Evolutionary conservation across 2,329 filamentous ascomycete species (phyloP), one percentile per base, ranked within the genome.

Genomic region (Cladorrhinum sp.): DNA sequence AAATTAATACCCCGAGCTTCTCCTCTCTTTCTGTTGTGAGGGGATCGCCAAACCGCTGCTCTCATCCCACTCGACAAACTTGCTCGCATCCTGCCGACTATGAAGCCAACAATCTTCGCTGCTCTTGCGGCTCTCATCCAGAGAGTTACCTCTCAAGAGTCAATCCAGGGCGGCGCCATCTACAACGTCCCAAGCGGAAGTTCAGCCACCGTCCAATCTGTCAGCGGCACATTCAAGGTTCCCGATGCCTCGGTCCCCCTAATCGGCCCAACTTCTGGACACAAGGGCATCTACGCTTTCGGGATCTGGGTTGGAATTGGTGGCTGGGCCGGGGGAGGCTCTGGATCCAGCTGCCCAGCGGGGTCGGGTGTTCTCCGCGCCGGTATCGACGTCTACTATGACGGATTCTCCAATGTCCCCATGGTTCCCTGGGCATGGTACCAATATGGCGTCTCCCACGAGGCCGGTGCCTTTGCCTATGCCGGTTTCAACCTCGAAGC

Each of bases 371-470:
- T 50, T 16, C 53, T 62, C 4, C 60, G 60, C 18, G 56, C 56
- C 0, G 60, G 60, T 12, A 57, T 62, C 46, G 60, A 62, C 24
- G 46, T 62, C 21, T 53, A 57, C 54, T 62, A 55, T n/a, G 57
- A 62, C 53, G 60, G 52, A 28, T 49, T 50, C 46, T 20, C 21
- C 53, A 53, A 49, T 26, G 48, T 23, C 2, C 16, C 39, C 6
- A 30, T 48, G 57, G 20, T 20, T 8, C 60, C 60, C 10, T 59
- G 51, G n/a, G 60, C 57, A n/a, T 62, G 60, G 60, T 57, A 59
- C 18, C 52, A 62, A 18, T 53, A 33, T 18, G 42, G 36, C 14
- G 42, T 55, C 4, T 12, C 30, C 16, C 14, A n/a, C 21, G 59
- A 57, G 20, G 18, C 30, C 30, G 42, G n/a, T 20, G 60, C 57